phyloP scores from a whole-genome alignment of 1,284 basidiomycete genomes.

The Ceratobasidium theobromae region DNA sequence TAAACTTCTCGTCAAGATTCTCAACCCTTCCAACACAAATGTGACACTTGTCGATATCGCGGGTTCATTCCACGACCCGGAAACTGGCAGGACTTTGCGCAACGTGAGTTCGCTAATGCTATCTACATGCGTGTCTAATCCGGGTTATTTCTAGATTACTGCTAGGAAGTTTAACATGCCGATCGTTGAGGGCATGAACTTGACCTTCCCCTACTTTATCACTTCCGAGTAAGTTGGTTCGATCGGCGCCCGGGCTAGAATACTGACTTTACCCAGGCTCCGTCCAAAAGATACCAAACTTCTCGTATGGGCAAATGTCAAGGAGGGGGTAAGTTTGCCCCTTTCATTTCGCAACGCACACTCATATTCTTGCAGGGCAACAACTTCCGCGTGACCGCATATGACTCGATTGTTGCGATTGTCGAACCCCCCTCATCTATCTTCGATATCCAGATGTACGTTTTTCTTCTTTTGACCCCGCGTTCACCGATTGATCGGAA shows the following conservation, averaged over 20 bases:
- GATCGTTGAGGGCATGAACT: constrained; percentile 54
- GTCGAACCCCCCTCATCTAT: constrained; percentile 79
- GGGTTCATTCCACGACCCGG: constrained; percentile 71
- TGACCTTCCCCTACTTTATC: constrained; percentile 70
- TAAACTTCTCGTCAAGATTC: constrained; percentile 62
- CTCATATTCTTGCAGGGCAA: constrained; percentile 47
- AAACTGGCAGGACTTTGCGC: constrained; percentile 66
- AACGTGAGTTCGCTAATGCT: constrained; percentile 57
- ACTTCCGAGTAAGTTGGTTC: constrained; percentile 73
- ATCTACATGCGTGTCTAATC: not conserved
- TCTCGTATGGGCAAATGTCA: constrained; percentile 76
- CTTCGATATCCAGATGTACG: constrained; percentile 81
- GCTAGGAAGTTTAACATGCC: constrained; percentile 60
- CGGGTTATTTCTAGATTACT: constrained; percentile 54
- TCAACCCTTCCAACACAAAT: constrained; percentile 76
- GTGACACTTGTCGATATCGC: constrained; percentile 70
- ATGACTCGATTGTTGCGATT: constrained; percentile 76
- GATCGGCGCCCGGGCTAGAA: not conserved
- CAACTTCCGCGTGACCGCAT: constrained; percentile 66
- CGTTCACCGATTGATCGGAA: constrained; percentile 9
- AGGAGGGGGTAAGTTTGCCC: constrained; percentile 55
- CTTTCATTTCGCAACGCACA: constrained; percentile 30
- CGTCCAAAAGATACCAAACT: constrained; percentile 44
- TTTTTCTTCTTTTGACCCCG: constrained; percentile 29
- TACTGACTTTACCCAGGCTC: not conserved